phyloP scores from a whole-genome alignment of 148 eudicot species.

The Arctostaphylos glauca region DNA sequence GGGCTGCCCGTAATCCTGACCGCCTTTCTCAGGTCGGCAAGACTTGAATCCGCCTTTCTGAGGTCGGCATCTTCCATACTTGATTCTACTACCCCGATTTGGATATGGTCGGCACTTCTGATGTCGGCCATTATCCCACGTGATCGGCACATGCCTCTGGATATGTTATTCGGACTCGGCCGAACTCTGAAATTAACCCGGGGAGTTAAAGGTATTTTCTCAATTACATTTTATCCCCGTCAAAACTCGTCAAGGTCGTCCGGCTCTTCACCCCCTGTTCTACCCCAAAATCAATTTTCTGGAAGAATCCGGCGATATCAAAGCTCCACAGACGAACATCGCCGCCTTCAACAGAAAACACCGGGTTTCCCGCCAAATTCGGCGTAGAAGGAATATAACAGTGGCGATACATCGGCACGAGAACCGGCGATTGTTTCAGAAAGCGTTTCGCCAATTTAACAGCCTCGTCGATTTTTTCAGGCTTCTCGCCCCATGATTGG shows the following conservation, averaged over 20 bases:
- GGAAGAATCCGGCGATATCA: constrained; percentile 64
- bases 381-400: constrained; percentile 56
- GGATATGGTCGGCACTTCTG: too few relatives aligned
- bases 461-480: constrained; percentile 36
- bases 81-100: too few relatives aligned
- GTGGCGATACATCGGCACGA: constrained; percentile 55
- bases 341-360: constrained; percentile 54
- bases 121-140: too few relatives aligned
- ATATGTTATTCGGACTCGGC: too few relatives aligned
- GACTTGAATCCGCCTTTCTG: too few relatives aligned
- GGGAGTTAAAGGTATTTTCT: too few relatives aligned
- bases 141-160: too few relatives aligned
- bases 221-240: too few relatives aligned
- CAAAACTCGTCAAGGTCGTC: background rate
- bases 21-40: too few relatives aligned
- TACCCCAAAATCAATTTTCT: constrained; percentile 26
- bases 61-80: too few relatives aligned
- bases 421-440: constrained; percentile 42
- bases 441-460: constrained; percentile 33
- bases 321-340: constrained; percentile 35
- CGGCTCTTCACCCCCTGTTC: constrained; percentile 8
- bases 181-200: too few relatives aligned
- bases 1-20: too few relatives aligned
- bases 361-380: constrained; percentile 66
- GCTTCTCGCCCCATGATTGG: constrained; percentile 53